Base-by-base conservation (phyloP, 768 basidiomycete species). In the Gloeopeniophorella convolvens region DNA sequence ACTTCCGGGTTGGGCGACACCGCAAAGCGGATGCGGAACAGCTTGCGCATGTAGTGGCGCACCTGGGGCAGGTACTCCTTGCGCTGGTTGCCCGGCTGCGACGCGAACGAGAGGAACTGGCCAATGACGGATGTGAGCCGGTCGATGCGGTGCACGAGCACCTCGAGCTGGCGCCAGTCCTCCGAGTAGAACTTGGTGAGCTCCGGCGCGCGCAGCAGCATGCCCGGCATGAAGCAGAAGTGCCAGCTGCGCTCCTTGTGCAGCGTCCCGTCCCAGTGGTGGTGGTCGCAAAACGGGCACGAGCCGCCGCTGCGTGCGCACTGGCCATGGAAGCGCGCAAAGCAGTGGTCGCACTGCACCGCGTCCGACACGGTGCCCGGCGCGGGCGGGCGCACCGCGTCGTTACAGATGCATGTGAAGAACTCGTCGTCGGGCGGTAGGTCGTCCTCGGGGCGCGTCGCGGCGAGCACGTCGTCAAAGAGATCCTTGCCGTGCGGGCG, bases 281-380 rank as follows among this genome's bases (percentile, higher is more conserved):
- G 85, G 59, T 89, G 88, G 56, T 92, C 89, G 57, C 89, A 92
- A 71, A 92, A 92, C 0, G 89, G 89, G 62, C 89, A 92, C 4
- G 89, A 92, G 30, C 89, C 89, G n/a, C 89, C 89, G 56, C 85
- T 87, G 57, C 82, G 83, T 10, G 88, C 89, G 59, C 89, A 91
- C 42, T 81, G 75, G 4, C 87, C 88, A 54, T 92, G 89, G 68
- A 92, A 92, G 42, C 88, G 73, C 41, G 89, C 89, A 63, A 78
- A 87, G 55, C 89, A 92, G 59, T 91, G 88, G 62, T 92, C 89
- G 63, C 89, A 92, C 63, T 92, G 89, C 13, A 92, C 89, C 1
- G 89, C 89, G 62, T 90, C 88, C 0, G 89, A 89, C 24, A 76
- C 71, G 18, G 72, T 69, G 11, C 87, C 87, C 4, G 78, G 79